Evolutionary conservation across 2,329 filamentous ascomycete genomes (phyloP).

Genomic region (Chrysosporium keratinophilum): DNA sequence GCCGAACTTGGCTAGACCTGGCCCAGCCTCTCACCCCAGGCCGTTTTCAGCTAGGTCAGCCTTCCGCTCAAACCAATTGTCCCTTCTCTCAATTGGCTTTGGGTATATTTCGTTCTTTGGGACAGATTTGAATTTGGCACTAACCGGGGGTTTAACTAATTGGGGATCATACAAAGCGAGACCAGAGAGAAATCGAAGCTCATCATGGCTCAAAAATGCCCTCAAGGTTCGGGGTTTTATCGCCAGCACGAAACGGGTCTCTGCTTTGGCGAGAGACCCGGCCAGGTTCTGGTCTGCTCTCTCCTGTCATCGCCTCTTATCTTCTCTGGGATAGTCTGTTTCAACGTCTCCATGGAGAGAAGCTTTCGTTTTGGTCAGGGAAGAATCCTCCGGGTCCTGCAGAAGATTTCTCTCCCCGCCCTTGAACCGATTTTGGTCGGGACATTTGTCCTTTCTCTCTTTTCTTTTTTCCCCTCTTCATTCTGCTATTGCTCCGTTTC

Average conservation of each 20-base stretch:
- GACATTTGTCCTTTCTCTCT: not conserved
- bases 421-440: not conserved
- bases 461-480: not conserved
- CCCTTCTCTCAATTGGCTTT: conserved; percentile 2
- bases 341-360: not conserved
- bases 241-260: not conserved
- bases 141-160: conserved; percentile 4
- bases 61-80: conserved; percentile 1
- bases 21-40: conserved; percentile 4
- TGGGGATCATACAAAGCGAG: conserved; percentile 9
- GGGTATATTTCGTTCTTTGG: conserved; percentile 2
- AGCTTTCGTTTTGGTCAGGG: not conserved
- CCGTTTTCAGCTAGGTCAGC: conserved; percentile 11
- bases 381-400: not conserved
- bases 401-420: not conserved
- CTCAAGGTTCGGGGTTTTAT: conserved; percentile 2
- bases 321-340: not conserved
- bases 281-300: not conserved
- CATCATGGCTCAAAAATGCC: not conserved
- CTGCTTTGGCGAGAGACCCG: not conserved
- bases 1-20: conserved; percentile 11
- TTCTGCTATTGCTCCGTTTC: conserved; percentile 1
- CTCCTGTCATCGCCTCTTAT: not conserved
- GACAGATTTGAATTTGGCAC: conserved; percentile 10
- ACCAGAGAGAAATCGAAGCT: not conserved